Evolutionary conservation across 805 yeast species (phyloP).

Genomic region (Zygotorulaspora danielsina): DNA sequence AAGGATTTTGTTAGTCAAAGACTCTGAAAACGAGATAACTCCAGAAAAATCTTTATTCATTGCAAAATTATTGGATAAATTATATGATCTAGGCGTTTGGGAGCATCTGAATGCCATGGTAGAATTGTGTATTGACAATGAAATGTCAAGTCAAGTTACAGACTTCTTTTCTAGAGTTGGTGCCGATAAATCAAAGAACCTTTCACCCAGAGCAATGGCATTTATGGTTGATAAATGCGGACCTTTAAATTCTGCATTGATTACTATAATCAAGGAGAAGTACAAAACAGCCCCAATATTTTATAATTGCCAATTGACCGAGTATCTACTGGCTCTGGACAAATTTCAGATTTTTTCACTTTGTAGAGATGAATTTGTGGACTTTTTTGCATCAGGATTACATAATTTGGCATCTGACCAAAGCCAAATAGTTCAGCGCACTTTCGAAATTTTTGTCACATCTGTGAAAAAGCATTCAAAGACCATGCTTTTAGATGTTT

Average conservation of each 20-base stretch:
- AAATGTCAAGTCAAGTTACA: constrained; percentile 1
- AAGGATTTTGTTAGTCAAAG: neutral
- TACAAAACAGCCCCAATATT: constrained; percentile 1
- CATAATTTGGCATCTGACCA: neutral
- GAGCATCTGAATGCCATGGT: constrained; percentile 6
- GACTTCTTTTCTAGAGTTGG: constrained; percentile 3
- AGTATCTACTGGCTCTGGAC: constrained; percentile 3
- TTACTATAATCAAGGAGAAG: constrained; percentile 7
- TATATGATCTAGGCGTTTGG: constrained; percentile 8
- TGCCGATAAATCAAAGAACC: neutral
- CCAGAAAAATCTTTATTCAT: neutral
- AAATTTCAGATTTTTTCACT: constrained; percentile 12
- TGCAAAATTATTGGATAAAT: constrained; percentile 1
- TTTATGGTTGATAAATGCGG: constrained; percentile 13
- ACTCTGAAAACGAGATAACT: neutral
- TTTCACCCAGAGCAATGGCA: constrained; percentile 11
- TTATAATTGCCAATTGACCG: constrained; percentile 7
- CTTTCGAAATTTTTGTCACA: constrained; percentile 2
- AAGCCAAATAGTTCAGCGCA: neutral
- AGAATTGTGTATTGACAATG: constrained; percentile 8
- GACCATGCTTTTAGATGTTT: constrained; percentile 3
- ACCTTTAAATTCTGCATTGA: constrained; percentile 8
- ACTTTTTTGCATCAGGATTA: constrained; percentile 11
- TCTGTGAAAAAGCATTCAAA: constrained; percentile 4
- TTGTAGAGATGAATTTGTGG: constrained; percentile 11